Conservation (phyloP, 352 stramenopile genomes). For the Phytophthora foliorum region DNA sequence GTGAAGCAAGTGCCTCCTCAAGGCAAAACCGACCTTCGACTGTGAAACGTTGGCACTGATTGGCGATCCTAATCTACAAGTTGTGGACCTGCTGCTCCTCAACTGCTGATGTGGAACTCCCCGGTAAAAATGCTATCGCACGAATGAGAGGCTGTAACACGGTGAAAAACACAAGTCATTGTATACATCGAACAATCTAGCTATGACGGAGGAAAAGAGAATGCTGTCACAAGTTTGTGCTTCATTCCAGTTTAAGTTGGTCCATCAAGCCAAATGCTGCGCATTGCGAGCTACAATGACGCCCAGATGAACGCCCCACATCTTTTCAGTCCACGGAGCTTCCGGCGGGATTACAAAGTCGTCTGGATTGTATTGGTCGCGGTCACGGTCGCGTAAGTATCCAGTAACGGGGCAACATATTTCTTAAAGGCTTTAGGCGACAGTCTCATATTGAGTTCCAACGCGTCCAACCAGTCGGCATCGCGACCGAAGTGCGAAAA, state of each 20-base stretch:
- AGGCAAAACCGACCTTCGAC: neutral
- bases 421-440: neutral
- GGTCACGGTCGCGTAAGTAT: neutral
- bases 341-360: neutral
- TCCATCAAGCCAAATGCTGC: neutral
- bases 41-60: no score
- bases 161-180: no score
- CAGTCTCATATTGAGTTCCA: neutral
- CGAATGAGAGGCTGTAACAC: no score
- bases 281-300: slow-evolving; percentile 1
- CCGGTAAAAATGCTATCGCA: no score
- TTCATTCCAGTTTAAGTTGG: no score
- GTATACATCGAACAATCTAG: no score
- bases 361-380: neutral
- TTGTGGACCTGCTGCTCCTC: no score
- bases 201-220: no score
- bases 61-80: no score
- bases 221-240: no score
- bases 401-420: neutral
- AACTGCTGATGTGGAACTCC: no score
- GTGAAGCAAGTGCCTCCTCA: slow-evolving; percentile 1
- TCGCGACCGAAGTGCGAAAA: neutral
- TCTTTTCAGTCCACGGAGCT: neutral
- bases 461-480: neutral
- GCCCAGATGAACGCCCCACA: slow-evolving; percentile 1